These are phyloP conservation scores for Solanum bulbocastanum DNA, from an alignment of 257 asterid species.

Conservation along the genomic window DNA sequence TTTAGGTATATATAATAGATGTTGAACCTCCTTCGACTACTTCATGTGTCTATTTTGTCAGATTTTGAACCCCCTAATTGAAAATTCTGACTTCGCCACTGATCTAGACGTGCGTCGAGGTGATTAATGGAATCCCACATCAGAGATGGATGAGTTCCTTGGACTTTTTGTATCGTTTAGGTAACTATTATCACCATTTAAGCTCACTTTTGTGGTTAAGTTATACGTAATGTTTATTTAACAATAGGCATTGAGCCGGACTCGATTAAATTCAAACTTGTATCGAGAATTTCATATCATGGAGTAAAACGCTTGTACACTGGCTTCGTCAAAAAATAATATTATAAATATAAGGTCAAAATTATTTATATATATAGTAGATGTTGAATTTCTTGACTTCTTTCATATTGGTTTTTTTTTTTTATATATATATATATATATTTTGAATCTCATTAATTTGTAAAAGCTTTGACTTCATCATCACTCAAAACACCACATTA, in stretches of 20 bases:
- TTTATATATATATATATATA: too few relatives aligned
- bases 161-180: background rate
- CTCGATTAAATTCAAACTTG: background rate
- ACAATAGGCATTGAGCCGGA: fast-evolving
- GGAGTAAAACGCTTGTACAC: background rate
- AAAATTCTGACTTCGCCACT: too few relatives aligned
- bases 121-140: background rate
- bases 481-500: background rate
- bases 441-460: background rate
- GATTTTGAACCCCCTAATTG: too few relatives aligned
- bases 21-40: too few relatives aligned
- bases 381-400: background rate
- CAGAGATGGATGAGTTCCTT: background rate
- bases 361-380: too few relatives aligned
- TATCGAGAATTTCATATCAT: background rate
- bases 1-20: too few relatives aligned
- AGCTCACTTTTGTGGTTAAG: fast-evolving
- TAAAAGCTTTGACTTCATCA: background rate
- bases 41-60: too few relatives aligned
- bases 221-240: too few relatives aligned
- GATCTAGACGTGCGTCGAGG: background rate
- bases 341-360: background rate
- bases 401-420: too few relatives aligned
- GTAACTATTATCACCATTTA: background rate
- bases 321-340: background rate